These are phyloP conservation scores for Porogramme epimiltina DNA, from an alignment of 1,284 basidiomycete species.

Conservation along the genomic window DNA sequence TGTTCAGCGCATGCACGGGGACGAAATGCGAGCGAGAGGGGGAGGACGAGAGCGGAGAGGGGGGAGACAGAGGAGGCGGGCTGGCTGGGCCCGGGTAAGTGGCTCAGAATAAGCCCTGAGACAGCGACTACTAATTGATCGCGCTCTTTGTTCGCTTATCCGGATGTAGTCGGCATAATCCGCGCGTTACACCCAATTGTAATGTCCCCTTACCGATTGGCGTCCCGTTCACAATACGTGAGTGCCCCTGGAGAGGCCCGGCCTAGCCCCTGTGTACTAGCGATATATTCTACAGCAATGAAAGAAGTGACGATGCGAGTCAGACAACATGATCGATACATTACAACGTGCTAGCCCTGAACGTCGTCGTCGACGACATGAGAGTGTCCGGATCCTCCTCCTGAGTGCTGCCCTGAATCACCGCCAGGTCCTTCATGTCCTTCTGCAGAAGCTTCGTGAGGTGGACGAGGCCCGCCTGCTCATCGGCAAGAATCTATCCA, in stretches of 20 bases:
- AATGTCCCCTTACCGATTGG: too few species aligned
- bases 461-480: constrained; percentile 81
- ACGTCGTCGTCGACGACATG: constrained; percentile 31
- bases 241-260: not conserved
- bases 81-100: not conserved
- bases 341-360: constrained; percentile 37
- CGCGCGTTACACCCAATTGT: too few species aligned
- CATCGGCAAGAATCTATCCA: constrained; percentile 70
- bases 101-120: too few species aligned
- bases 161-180: too few species aligned
- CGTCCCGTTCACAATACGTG: too few species aligned
- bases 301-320: too few species aligned
- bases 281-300: constrained; percentile 1
- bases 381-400: constrained; percentile 35
- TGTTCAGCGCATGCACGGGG: constrained; percentile 4
- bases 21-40: not conserved
- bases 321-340: too few species aligned
- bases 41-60: not conserved
- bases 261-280: not conserved
- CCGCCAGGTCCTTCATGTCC: constrained; percentile 68
- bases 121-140: too few species aligned
- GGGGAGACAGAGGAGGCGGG: not conserved
- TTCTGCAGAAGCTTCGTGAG: constrained; percentile 75
- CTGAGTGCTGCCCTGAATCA: constrained; percentile 61
- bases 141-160: too few species aligned